These are phyloP conservation scores for Orbilia ellipsospora DNA, from an alignment of 2,329 filamentous ascomycete species.

Conservation along the genomic window DNA sequence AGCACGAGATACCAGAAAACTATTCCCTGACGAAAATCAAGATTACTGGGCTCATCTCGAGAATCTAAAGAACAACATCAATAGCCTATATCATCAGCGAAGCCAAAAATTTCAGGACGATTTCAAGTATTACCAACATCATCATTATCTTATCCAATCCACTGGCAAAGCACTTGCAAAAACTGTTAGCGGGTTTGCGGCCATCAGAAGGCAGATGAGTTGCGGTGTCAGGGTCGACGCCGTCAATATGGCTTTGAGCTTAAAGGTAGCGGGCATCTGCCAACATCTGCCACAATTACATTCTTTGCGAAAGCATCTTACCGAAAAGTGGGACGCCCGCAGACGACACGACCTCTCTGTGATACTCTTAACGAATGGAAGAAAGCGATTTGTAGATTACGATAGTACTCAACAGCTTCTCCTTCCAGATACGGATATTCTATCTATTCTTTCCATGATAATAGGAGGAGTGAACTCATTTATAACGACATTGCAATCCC, in stretches of 20 bases:
- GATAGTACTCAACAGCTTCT: neutral
- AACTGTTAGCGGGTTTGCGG: neutral
- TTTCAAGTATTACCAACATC: constrained; percentile 2
- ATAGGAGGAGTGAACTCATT: neutral
- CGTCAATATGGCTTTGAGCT: too few relatives aligned
- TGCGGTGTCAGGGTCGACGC: too few relatives aligned
- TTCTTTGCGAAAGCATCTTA: neutral
- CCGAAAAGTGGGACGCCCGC: neutral
- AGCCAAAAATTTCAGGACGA: neutral
- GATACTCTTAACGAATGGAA: neutral
- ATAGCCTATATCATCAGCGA: neutral
- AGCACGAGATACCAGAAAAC: neutral
- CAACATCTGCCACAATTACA: neutral
- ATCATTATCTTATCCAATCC: neutral
- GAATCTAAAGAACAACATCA: neutral
- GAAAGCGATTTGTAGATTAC: neutral
- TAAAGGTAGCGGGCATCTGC: too few relatives aligned
- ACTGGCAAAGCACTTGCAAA: neutral
- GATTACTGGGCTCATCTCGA: constrained; percentile 12
- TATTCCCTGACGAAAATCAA: constrained; percentile 17
- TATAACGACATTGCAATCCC: neutral
- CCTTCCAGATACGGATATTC: neutral
- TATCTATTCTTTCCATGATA: neutral
- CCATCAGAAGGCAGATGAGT: too few relatives aligned
- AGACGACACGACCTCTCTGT: constrained; percentile 2